Conservation (phyloP, 2,329 filamentous ascomycete genomes). For the Hymenoscyphus linearis region DNA sequence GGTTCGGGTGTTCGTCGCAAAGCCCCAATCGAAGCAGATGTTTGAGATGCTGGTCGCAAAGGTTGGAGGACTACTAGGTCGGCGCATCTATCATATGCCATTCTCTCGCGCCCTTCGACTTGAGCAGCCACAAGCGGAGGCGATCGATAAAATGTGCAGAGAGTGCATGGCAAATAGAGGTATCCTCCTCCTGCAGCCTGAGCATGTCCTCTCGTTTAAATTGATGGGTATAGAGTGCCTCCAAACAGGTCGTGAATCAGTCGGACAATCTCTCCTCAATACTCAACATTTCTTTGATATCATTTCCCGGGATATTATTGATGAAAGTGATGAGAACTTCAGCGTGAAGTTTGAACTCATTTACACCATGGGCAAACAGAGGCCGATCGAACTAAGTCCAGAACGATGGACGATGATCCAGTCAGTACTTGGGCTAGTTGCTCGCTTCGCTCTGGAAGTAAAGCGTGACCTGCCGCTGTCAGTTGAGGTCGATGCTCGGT, state of each 20-base stretch:
- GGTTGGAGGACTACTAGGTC: slow-evolving; percentile 50
- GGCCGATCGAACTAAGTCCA: slow-evolving; percentile 45
- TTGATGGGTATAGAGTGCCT: slow-evolving; percentile 52
- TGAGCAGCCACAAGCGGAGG: slow-evolving; percentile 22
- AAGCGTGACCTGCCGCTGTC: slow-evolving; percentile 24
- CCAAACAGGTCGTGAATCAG: slow-evolving; percentile 27
- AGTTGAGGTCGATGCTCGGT: slow-evolving; percentile 37
- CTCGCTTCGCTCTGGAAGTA: not conserved
- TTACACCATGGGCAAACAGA: slow-evolving; percentile 54
- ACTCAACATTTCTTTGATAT: slow-evolving; percentile 42
- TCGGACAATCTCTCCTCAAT: slow-evolving; percentile 4
- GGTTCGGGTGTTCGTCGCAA: slow-evolving; percentile 55
- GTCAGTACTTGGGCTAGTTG: slow-evolving; percentile 43
- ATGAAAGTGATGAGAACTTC: slow-evolving; percentile 62
- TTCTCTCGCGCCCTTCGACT: slow-evolving; percentile 49
- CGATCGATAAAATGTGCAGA: slow-evolving; percentile 37
- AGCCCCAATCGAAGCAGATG: slow-evolving; percentile 58
- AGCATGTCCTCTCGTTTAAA: slow-evolving; percentile 59
- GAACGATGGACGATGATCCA: slow-evolving; percentile 54
- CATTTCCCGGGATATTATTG: slow-evolving; percentile 50
- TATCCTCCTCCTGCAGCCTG: slow-evolving; percentile 56
- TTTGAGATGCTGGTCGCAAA: slow-evolving; percentile 48
- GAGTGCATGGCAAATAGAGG: slow-evolving; percentile 47
- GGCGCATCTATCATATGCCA: slow-evolving; percentile 51
- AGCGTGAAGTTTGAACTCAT: slow-evolving; percentile 56